phyloP scores from a whole-genome alignment of 768 basidiomycete genomes.

The Kwoniella europaea region DNA sequence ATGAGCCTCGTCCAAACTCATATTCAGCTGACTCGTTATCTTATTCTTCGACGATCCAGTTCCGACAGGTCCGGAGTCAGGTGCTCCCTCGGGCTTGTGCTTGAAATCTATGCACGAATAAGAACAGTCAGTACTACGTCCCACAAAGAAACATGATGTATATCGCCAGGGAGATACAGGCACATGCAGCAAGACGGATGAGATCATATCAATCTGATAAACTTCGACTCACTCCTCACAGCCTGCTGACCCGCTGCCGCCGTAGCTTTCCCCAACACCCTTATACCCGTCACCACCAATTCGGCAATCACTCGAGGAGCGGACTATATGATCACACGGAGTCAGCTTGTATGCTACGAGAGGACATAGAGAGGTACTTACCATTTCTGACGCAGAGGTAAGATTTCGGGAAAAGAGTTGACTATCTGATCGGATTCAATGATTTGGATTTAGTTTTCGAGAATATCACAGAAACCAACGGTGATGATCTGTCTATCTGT shows the following conservation, averaged over 20 bases:
- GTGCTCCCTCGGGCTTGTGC: slow-evolving; percentile 71
- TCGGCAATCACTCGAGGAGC: slow-evolving; percentile 45
- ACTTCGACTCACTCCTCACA: slow-evolving; percentile 73
- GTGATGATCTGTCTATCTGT: no score
- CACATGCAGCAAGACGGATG: background rate
- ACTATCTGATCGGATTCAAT: no score
- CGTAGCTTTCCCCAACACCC: slow-evolving; percentile 80
- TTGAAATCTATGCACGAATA: slow-evolving; percentile 71
- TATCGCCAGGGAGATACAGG: background rate
- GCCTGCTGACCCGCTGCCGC: slow-evolving; percentile 89
- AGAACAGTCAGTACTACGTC: no score
- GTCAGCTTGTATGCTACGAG: background rate
- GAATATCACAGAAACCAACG: no score
- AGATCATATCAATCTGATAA: background rate
- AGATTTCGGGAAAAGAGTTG: no score
- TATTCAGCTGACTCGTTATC: slow-evolving; percentile 80
- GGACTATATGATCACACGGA: slow-evolving; percentile 8
- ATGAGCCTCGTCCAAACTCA: slow-evolving; percentile 94
- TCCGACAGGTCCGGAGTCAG: slow-evolving; percentile 74
- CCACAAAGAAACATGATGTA: background rate
- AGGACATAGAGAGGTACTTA: background rate
- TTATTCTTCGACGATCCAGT: slow-evolving; percentile 71
- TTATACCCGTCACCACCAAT: slow-evolving; percentile 41
- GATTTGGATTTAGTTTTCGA: no score
- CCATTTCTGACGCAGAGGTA: background rate